phyloP scores from a whole-genome alignment of 208 protist species.

The Herpetomonas samuelpessoai region DNA sequence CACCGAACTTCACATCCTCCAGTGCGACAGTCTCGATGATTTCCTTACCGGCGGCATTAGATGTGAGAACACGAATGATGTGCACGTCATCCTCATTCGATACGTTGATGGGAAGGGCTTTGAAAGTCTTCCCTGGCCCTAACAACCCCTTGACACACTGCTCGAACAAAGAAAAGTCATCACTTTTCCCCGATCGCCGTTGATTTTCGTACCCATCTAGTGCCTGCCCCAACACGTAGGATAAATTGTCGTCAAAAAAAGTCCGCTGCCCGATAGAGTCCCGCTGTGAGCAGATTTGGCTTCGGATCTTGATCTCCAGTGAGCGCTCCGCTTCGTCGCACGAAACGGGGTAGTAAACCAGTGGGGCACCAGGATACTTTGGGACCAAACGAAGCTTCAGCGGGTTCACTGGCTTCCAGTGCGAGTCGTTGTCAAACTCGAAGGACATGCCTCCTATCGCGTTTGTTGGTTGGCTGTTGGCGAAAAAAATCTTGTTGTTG shows the following conservation, averaged over 20 bases:
- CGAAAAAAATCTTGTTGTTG: conserved; percentile 85
- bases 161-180: conserved; percentile 77
- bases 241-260: conserved; percentile 70
- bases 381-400: conserved; percentile 88
- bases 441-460: conserved; percentile 54
- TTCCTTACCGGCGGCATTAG: conserved; percentile 64
- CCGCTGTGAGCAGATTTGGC: conserved; percentile 49
- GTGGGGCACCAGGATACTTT: conserved; percentile 59
- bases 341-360: conserved; percentile 49
- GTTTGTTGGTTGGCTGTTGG: conserved; percentile 81
- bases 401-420: conserved; percentile 90
- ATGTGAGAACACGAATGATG: conserved; percentile 63
- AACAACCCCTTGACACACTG: conserved; percentile 78
- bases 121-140: conserved; percentile 89
- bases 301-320: conserved; percentile 54
- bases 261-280: conserved; percentile 74
- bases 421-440: conserved; percentile 85
- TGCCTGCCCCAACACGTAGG: conserved; percentile 79
- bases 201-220: conserved; percentile 83
- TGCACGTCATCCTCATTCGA: conserved; percentile 57
- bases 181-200: conserved; percentile 27
- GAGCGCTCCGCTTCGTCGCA: conserved; percentile 32
- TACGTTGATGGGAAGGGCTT: conserved; percentile 88
- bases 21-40: conserved; percentile 74
- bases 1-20: conserved; percentile 66